These are phyloP conservation scores for Ophiosphaerella korrae DNA, from an alignment of 2,329 filamentous ascomycete species.

Conservation along the genomic window DNA sequence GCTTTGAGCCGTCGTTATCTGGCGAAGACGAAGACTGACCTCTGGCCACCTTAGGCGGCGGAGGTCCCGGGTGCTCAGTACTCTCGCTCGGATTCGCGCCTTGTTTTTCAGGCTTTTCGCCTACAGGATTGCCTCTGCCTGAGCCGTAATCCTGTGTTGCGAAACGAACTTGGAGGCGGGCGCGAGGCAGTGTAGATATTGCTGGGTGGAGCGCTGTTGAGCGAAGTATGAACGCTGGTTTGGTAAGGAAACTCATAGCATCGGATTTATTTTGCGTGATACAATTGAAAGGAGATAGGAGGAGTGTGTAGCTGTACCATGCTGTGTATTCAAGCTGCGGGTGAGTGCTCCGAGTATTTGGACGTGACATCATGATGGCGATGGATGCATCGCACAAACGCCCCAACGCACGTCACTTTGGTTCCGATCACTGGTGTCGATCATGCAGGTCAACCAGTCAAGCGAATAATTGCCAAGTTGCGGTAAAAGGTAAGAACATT, in stretches of 20 bases:
- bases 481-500: not conserved
- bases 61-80: constrained; percentile 53
- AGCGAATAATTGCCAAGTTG: not conserved
- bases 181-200: constrained; percentile 31
- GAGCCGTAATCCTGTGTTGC: constrained; percentile 51
- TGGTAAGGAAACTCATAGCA: constrained; percentile 39
- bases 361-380: constrained; percentile 8
- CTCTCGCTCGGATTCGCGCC: constrained; percentile 47
- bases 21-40: constrained; percentile 38
- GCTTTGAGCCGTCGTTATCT: constrained; percentile 23
- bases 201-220: constrained; percentile 29
- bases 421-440: not conserved
- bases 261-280: not conserved
- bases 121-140: constrained; percentile 49
- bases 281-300: not conserved
- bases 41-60: constrained; percentile 50
- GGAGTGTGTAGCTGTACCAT: not conserved
- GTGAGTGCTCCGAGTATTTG: not conserved
- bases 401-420: constrained; percentile 8
- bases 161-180: constrained; percentile 39
- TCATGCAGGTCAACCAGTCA: not conserved
- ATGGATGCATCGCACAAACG: constrained; percentile 1
- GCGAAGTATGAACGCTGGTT: constrained; percentile 35
- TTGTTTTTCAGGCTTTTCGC: constrained; percentile 51
- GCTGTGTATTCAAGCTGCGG: constrained; percentile 2